Percentiles rank a stretch among this genome's conserved stretches.
Conservation (phyloP, 2,329 filamentous ascomycete genomes). For the Botrytis cinerea region DNA sequence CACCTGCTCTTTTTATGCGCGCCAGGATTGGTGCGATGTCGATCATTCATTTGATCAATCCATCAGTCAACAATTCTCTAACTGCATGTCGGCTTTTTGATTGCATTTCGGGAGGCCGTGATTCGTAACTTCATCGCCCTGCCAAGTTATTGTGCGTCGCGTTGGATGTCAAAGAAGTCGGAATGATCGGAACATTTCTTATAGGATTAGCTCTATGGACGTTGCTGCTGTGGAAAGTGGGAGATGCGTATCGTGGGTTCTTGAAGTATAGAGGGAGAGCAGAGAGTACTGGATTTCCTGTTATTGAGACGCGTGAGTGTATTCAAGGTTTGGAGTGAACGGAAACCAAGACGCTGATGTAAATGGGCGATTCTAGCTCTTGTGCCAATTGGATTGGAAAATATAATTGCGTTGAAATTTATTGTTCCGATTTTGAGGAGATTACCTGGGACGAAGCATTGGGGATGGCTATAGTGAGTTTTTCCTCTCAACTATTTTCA, state of each 20-base stretch:
- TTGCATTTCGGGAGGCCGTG: not conserved
- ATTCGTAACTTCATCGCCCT: not conserved
- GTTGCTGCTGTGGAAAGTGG: not conserved
- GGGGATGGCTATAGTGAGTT: conserved; percentile 32
- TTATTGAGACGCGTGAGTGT: conserved; percentile 14
- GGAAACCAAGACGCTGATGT: not conserved
- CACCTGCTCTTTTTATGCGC: not conserved
- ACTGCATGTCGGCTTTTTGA: not conserved
- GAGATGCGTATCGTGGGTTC: not conserved
- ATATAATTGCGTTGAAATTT: conserved; percentile 23
- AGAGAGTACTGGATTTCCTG: not conserved
- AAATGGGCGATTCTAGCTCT: not conserved
- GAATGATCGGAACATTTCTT: not conserved
- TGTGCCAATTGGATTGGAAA: conserved; percentile 26
- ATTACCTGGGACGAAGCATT: conserved; percentile 26
- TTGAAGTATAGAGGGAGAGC: not conserved
- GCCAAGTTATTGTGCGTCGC: not conserved
- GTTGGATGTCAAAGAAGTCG: too few relatives aligned
- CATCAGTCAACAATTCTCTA: not conserved
- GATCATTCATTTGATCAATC: not conserved
- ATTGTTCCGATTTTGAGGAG: conserved; percentile 25
- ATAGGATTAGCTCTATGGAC: not conserved
- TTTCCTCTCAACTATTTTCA: not conserved
- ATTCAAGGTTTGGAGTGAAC: not conserved
- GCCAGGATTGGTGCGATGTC: not conserved